Conservation (phyloP, 2,329 filamentous ascomycete species). For the Colletotrichum zoysiae region DNA sequence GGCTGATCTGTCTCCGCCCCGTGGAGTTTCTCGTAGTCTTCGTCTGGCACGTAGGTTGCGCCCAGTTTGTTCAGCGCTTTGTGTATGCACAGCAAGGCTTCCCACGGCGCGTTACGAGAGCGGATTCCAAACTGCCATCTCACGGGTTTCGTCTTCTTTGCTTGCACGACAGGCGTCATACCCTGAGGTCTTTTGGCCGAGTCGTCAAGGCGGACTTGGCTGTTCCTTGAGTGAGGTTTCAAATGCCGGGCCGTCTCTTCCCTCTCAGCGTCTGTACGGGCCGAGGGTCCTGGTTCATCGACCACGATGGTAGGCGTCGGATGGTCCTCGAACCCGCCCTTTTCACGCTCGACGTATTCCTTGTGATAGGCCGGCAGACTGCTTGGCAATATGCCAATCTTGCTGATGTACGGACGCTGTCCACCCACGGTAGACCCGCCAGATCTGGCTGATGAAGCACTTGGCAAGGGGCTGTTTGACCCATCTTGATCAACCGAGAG, state of each 20-base stretch:
- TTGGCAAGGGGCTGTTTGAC: slow-evolving; percentile 63
- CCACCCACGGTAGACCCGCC: slow-evolving; percentile 63
- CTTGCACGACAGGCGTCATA: slow-evolving; percentile 69
- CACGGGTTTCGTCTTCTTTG: slow-evolving; percentile 82
- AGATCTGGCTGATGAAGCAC: slow-evolving; percentile 67
- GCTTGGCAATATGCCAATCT: slow-evolving; percentile 91
- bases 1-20: slow-evolving; percentile 57
- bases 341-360: slow-evolving; percentile 84
- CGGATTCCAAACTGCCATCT: slow-evolving; percentile 99
- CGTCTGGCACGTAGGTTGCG: slow-evolving; percentile 84
- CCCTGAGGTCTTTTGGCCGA: slow-evolving; percentile 69
- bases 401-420: slow-evolving; percentile 76
- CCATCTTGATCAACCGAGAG: slow-evolving; percentile 52
- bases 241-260: slow-evolving; percentile 84
- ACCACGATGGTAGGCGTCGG: slow-evolving; percentile 58
- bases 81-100: slow-evolving; percentile 95
- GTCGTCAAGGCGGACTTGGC: slow-evolving; percentile 76
- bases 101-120: slow-evolving; percentile 91
- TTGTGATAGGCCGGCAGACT: slow-evolving; percentile 92
- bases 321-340: slow-evolving; percentile 63
- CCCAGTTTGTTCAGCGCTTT: slow-evolving; percentile 89
- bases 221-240: slow-evolving; percentile 82
- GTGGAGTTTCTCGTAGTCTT: slow-evolving; percentile 66
- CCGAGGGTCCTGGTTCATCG: slow-evolving; percentile 60
- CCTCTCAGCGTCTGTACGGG: slow-evolving; percentile 78